phyloP scores from a whole-genome alignment of 2,329 filamentous ascomycete species.

The Grosmannia clavigera region DNA sequence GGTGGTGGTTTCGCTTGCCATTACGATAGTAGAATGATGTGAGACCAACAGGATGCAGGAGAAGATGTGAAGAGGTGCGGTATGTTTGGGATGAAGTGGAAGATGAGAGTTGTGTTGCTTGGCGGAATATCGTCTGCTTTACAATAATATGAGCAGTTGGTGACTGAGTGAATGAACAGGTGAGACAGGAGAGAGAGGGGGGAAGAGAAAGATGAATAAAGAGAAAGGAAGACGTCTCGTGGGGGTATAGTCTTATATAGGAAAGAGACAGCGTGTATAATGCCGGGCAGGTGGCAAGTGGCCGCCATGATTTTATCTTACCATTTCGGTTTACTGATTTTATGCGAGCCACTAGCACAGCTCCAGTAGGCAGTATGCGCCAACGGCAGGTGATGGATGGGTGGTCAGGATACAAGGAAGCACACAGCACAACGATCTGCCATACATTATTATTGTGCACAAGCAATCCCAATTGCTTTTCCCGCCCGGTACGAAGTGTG shows the following conservation, averaged over 20 bases:
- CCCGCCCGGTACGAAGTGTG: not conserved
- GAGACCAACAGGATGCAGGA: not conserved
- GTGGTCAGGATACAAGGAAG: not conserved
- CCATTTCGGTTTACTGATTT: not conserved
- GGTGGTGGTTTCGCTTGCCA: not conserved
- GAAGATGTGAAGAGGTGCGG: not conserved
- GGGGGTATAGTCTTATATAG: not conserved
- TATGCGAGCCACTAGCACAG: not conserved
- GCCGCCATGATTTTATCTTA: not conserved
- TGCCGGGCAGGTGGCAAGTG: not conserved
- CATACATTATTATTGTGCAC: not conserved
- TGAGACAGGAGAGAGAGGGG: not conserved
- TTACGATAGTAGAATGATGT: not conserved
- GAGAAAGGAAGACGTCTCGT: not conserved
- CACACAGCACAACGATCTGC: not conserved
- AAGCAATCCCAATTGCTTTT: not conserved
- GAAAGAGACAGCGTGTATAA: not conserved
- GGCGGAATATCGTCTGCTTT: not conserved
- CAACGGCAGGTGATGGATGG: no score
- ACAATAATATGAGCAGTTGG: not conserved
- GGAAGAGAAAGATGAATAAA: not conserved
- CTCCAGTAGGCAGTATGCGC: not conserved
- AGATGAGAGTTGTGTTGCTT: no score
- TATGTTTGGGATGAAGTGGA: not conserved
- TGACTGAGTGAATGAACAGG: not conserved